Evolutionary conservation across 1,139 yeast species (phyloP), one percentile per base, ranked within the genome.

Genomic region (Groenewaldozyma auringiensis): DNA sequence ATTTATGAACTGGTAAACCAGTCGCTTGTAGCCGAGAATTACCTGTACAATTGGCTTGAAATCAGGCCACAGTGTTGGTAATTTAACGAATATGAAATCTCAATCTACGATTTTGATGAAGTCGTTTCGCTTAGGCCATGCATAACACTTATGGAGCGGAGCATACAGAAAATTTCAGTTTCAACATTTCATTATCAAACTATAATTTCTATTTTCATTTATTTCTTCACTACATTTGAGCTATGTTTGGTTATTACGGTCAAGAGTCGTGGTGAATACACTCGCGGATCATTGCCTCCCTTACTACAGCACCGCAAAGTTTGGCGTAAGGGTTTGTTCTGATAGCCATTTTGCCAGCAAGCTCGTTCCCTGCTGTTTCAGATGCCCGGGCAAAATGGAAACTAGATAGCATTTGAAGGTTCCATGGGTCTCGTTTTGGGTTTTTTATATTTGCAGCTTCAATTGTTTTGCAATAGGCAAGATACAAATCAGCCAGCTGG

Each of bases 261-360:
- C 29, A 25, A 25, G 29, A 25, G 9, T 25, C 29, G 29, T 25
- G 29, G 29, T 25, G 29, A 18, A 9, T 22, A 33, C 29, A 20
- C 35, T 54, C 58, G 11, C 49, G 41, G 13, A 46, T 41, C 17
- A 58, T 44, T 6, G 59, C 56, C 13, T 51, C 43, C 42, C 58
- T 53, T 25, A 64, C 61, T 50, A 63, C 60, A 43, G 59, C 58
- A 4, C 67, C 67, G 40, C 67, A 63, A 22, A 63, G 50, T 43
- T 62, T 58, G 8, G 68, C 66, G 46, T 60, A 63, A 20, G 67
- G 67, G 42, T 64, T 64, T 18, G 59, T 54, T 38, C 50, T 50
- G 16, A 53, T 54, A 2, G 67, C 58, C 18, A 61, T 49, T 4
- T 56, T 50, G 2, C 46, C 47, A 1, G 64, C 62, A 4, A 59